phyloP scores from a whole-genome alignment of 805 yeast genomes.

The Scheffersomyces lignosus region DNA sequence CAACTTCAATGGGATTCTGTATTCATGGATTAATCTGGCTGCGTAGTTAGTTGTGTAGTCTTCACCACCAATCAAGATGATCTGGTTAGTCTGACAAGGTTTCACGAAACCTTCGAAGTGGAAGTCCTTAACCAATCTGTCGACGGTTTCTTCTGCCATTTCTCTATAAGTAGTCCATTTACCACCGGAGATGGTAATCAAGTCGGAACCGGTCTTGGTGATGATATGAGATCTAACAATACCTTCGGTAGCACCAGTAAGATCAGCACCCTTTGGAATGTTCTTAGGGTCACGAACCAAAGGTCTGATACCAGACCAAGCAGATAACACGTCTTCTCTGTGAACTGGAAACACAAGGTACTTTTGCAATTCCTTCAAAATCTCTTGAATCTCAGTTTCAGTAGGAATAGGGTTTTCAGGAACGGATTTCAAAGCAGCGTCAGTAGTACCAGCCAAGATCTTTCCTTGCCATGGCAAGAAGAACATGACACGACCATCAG shows the following conservation, averaged over 20 bases:
- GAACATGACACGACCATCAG: constrained; percentile 96
- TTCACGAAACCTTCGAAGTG: constrained; percentile 34
- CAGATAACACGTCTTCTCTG: constrained; percentile 87
- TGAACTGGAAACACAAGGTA: constrained; percentile 86
- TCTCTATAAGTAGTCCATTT: constrained; percentile 98
- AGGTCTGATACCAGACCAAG: constrained; percentile 98
- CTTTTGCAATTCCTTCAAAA: constrained; percentile 82
- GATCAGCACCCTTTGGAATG: constrained; percentile 44
- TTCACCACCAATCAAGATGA: constrained; percentile 77
- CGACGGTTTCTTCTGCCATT: constrained; percentile 94
- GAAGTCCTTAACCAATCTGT: constrained; percentile 57
- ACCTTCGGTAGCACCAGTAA: constrained; percentile 66
- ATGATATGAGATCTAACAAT: constrained; percentile 88
- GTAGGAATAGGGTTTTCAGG: constrained; percentile 80
- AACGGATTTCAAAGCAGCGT: constrained; percentile 72
- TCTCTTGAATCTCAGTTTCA: constrained; percentile 86
- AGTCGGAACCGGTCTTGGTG: constrained; percentile 67
- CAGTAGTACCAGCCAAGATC: constrained; percentile 95
- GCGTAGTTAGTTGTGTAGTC: constrained; percentile 71
- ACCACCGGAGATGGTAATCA: constrained; percentile 92
- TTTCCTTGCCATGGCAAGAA: constrained; percentile 98
- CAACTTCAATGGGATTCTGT: constrained; percentile 66
- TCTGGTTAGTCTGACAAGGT: constrained; percentile 53
- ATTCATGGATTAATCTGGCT: constrained; percentile 79
- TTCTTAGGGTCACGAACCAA: constrained; percentile 79